Evolutionary conservation across 768 basidiomycete species (phyloP).

Genomic region (Leucocoprinus birnbaumii): DNA sequence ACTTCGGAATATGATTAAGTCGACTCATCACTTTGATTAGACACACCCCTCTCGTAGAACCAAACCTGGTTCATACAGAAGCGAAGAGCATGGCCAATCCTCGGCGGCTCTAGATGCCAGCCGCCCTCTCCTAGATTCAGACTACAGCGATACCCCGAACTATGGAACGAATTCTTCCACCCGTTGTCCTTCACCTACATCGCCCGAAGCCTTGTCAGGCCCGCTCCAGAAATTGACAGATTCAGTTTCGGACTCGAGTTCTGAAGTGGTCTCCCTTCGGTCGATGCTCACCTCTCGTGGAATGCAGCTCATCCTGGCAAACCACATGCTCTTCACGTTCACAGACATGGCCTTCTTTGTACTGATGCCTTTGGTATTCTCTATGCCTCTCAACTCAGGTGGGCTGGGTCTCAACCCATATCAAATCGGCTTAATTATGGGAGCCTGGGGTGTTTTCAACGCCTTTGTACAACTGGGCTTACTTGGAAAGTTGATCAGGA

Average conservation of each 20-base stretch:
- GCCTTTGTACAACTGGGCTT: constrained; percentile 47
- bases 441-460: constrained; percentile 42
- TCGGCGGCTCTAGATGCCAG: too few species aligned
- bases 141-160: constrained; percentile 1
- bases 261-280: constrained; percentile 14
- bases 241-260: constrained; percentile 5
- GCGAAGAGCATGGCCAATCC: too few species aligned
- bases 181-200: constrained; percentile 5
- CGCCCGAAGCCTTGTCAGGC: constrained; percentile 7
- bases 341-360: constrained; percentile 33
- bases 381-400: constrained; percentile 58
- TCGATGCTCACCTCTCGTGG: constrained; percentile 23
- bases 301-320: constrained; percentile 27
- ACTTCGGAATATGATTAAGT: not conserved
- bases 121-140: too few species aligned
- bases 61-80: too few species aligned
- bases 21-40: constrained; percentile 16
- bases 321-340: constrained; percentile 34
- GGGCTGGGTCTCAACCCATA: constrained; percentile 66
- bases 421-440: constrained; percentile 57
- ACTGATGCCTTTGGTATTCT: constrained; percentile 41
- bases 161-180: constrained; percentile 13
- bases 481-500: constrained; percentile 49
- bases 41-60: constrained; percentile 28
- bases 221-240: not conserved